Base-by-base conservation (phyloP, 371 early-diverging fungal genomes). In the Rhizopus arrhizus region DNA sequence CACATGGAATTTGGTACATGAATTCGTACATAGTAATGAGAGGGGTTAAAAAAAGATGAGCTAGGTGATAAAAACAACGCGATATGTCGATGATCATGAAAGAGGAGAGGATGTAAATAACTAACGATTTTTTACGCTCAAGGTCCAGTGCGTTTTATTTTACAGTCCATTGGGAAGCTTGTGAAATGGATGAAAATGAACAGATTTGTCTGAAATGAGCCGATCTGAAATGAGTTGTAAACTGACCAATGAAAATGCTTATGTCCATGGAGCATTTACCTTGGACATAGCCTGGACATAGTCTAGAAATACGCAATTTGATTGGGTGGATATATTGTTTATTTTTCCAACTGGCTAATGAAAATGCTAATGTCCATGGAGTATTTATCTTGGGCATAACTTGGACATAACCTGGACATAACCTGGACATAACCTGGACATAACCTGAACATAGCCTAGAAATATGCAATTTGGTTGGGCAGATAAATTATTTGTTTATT, bases 21-120 rank as follows among this genome's bases (percentile, higher is more conserved):
- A 13, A 42, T 42, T n/a, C 42, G 42, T 42, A 42, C n/a, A 42
- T 13, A 42, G 42, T 42, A 13, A 42, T 42, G 42, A 42, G 42
- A 42, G 42, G n/a, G n/a, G 42, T 42, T 42, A 36, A 42, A 42
- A 42, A 42, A 42, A 42, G 42, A 42, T 42, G n/a, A 42, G 42
- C 42, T 13, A 42, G 42, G 42, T 42, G 42, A n/a, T 42, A 42
- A 42, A 42, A 42, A 12, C n/a, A 42, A 42, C 42, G 42, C 42
- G 42, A 42, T 42, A 13, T 42, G 42, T 42, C 42, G 42, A 42
- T n/a, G 42, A 42, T 42, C n/a, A 42, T 42, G n/a, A 42, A 42
- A 42, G 42, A 42, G 42, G 42, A 42, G 36, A 36, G 36, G 10
- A 42, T 42, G 42, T 42, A 42, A 42, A 42, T 42, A 42, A 42